These are phyloP conservation scores for Mucor indicus DNA, from an alignment of 371 early-diverging fungal genomes.

Conservation along the genomic window DNA sequence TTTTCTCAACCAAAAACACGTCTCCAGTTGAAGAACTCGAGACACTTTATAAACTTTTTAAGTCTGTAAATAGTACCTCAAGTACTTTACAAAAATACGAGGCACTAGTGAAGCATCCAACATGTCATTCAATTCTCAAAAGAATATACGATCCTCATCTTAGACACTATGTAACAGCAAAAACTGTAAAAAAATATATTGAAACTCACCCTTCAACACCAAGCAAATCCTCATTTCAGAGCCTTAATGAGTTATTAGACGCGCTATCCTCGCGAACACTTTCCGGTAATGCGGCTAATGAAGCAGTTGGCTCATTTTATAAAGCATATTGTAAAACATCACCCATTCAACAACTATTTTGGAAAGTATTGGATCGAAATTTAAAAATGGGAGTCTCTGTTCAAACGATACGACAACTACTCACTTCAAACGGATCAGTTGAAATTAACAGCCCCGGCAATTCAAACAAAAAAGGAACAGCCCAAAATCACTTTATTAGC, in stretches of 20 bases:
- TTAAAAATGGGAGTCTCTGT: constrained; percentile 52
- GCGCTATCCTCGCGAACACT: constrained; percentile 46
- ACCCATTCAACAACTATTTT: constrained; percentile 32
- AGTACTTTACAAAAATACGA: constrained; percentile 30
- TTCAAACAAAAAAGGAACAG: not conserved
- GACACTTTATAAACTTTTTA: constrained; percentile 23
- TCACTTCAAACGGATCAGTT: constrained; percentile 5
- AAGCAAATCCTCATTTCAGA: not conserved
- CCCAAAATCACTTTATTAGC: constrained; percentile 3
- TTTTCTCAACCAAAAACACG: not conserved
- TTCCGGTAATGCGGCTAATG: constrained; percentile 40
- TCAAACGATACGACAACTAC: constrained; percentile 26
- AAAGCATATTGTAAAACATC: constrained; percentile 18
- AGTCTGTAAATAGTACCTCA: constrained; percentile 30
- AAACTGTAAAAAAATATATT: constrained; percentile 17
- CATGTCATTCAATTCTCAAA: constrained; percentile 35
- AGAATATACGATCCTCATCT: constrained; percentile 53
- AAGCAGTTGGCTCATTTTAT: constrained; percentile 40
- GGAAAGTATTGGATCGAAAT: constrained; percentile 54
- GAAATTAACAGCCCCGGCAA: not conserved
- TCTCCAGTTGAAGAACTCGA: constrained; percentile 27
- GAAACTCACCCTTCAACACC: constrained; percentile 4
- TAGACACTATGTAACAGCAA: constrained; percentile 34
- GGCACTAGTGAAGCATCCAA: constrained; percentile 23
- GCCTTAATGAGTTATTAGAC: constrained; percentile 27